These are phyloP conservation scores for Mucor mucedo DNA, from an alignment of 371 early-diverging fungal genomes.

Conservation along the genomic window DNA sequence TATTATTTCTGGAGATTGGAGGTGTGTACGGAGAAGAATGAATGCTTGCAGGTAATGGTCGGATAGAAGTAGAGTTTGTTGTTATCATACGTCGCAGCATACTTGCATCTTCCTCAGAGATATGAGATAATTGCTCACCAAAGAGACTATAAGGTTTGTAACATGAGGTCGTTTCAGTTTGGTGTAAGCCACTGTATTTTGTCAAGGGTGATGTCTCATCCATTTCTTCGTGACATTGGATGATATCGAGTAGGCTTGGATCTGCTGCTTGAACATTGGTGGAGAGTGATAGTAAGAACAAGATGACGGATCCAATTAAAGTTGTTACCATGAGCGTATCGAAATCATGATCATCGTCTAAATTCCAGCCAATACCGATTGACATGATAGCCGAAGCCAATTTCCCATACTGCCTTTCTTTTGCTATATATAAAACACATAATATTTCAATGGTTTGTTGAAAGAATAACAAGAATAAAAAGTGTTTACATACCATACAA, in stretches of 20 bases:
- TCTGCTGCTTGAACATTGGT: slow-evolving; percentile 44
- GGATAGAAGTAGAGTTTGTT: slow-evolving; percentile 16
- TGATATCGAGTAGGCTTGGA: slow-evolving; percentile 23
- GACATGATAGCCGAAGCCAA: slow-evolving; percentile 35
- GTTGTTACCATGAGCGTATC: slow-evolving; percentile 47
- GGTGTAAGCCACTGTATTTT: slow-evolving; percentile 26
- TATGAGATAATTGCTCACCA: slow-evolving; percentile 47
- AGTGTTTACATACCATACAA: slow-evolving; percentile 34
- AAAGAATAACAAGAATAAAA: background rate
- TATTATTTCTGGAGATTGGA: background rate
- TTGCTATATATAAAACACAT: background rate
- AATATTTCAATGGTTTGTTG: slow-evolving; percentile 18
- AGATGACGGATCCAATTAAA: slow-evolving; percentile 37
- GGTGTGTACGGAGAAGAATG: background rate
- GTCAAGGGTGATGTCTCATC: slow-evolving; percentile 25
- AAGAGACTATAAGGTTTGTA: slow-evolving; percentile 52
- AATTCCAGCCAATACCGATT: slow-evolving; percentile 38
- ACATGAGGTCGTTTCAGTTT: slow-evolving; percentile 11
- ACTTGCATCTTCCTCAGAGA: slow-evolving; percentile 53
- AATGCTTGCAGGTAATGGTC: slow-evolving; percentile 10
- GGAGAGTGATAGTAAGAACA: slow-evolving; percentile 45
- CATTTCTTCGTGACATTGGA: slow-evolving; percentile 8
- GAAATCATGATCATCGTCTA: slow-evolving; percentile 53
- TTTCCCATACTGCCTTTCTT: slow-evolving; percentile 42
- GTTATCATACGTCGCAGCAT: slow-evolving; percentile 36